These are phyloP conservation scores for Nowakowskiella sp. DNA, from an alignment of 192 early-diverging fungal species.

Conservation along the genomic window DNA sequence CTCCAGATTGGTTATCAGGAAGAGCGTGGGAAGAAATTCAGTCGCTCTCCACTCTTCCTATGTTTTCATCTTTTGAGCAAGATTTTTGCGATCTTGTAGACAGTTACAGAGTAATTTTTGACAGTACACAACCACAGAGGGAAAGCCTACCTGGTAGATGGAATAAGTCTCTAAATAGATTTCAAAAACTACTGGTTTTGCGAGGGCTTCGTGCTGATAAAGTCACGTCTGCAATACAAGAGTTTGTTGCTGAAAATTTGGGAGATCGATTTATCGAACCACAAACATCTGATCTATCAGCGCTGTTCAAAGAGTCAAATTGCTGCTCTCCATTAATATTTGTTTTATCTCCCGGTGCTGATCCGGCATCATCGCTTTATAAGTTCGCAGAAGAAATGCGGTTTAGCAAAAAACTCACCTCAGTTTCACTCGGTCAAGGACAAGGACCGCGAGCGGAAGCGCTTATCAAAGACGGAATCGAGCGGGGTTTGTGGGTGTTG, in stretches of 20 bases:
- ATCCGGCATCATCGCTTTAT: constrained; percentile 47
- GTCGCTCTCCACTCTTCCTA: constrained; percentile 33
- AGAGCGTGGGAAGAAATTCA: constrained; percentile 43
- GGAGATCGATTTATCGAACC: constrained; percentile 52
- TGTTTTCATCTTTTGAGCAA: constrained; percentile 34
- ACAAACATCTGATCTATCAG: constrained; percentile 43
- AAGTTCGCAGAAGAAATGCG: constrained; percentile 57
- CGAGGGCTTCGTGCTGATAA: constrained; percentile 45
- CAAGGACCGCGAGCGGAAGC: constrained; percentile 51
- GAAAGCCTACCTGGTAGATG: constrained; percentile 42
- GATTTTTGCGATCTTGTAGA: constrained; percentile 37
- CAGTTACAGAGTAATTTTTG: constrained; percentile 39
- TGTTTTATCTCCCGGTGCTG: constrained; percentile 50
- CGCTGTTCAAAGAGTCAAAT: constrained; percentile 49
- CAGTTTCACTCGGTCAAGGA: constrained; percentile 51
- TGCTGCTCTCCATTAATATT: constrained; percentile 47
- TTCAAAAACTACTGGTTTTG: constrained; percentile 44
- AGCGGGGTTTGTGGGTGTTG: constrained; percentile 50
- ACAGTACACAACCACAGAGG: constrained; percentile 40
- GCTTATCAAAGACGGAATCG: constrained; percentile 51
- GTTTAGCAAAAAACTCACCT: constrained; percentile 44
- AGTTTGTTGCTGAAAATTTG: constrained; percentile 42
- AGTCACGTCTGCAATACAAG: constrained; percentile 46
- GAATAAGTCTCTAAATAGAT: constrained; percentile 24
- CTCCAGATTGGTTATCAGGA: constrained; percentile 42